phyloP scores from a whole-genome alignment of 2,329 filamentous ascomycete genomes.

The Fusarium temperatum region DNA sequence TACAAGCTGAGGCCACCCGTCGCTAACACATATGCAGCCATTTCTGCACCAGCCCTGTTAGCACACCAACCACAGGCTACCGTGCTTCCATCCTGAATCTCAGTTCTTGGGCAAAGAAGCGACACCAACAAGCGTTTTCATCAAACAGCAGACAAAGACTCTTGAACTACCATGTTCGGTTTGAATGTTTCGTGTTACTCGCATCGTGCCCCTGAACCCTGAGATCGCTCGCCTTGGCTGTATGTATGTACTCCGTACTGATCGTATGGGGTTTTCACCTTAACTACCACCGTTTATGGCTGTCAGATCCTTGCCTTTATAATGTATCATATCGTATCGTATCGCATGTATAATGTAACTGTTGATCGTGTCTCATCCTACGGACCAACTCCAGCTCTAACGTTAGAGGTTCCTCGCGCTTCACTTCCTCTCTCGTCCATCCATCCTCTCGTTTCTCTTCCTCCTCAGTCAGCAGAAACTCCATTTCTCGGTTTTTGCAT shows the following conservation, averaged over 20 bases:
- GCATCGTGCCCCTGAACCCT: conserved; percentile 19
- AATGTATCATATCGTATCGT: conserved; percentile 21
- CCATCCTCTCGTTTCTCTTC: conserved; percentile 26
- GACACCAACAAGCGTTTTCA: conserved; percentile 9
- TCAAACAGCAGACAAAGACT: not conserved
- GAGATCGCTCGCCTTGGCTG: conserved; percentile 23
- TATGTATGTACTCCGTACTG: not conserved
- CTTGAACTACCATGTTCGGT: not conserved
- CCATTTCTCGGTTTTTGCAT: not conserved
- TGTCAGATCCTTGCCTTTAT: conserved; percentile 4
- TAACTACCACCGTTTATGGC: not conserved
- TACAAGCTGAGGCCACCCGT: not conserved
- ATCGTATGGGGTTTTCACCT: not conserved
- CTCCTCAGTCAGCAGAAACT: conserved; percentile 17
- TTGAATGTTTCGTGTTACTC: conserved; percentile 14
- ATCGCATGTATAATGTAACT: conserved; percentile 22
- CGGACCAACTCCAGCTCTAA: not conserved
- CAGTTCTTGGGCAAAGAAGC: not conserved
- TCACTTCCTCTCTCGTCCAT: conserved; percentile 19
- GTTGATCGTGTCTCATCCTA: conserved; percentile 34
- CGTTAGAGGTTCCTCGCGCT: conserved; percentile 1
- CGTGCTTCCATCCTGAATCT: conserved; percentile 12
- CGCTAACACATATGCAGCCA: conserved; percentile 22
- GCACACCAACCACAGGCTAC: conserved; percentile 8
- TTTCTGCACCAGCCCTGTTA: conserved; percentile 21